Evolutionary conservation across 768 basidiomycete species (phyloP).

Genomic region (Leucocoprinus birnbaumii): DNA sequence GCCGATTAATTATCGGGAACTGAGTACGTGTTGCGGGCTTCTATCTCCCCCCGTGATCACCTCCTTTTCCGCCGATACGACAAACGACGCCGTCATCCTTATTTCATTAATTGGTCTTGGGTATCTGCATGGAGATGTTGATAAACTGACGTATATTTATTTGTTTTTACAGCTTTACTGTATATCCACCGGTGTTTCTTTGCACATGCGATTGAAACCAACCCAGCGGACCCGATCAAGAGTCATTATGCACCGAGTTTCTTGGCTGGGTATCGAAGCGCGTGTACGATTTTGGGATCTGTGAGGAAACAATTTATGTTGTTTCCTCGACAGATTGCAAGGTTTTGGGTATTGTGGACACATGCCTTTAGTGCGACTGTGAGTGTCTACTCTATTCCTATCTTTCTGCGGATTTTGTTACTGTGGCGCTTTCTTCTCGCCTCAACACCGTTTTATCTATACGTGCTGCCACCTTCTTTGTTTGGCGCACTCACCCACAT

Average conservation of each 20-base stretch:
- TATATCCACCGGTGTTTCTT: slow-evolving; percentile 79
- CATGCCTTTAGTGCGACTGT: slow-evolving; percentile 68
- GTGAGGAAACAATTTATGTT: slow-evolving; percentile 45
- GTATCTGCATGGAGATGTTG: neutral
- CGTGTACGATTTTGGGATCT: slow-evolving; percentile 52
- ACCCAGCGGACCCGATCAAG: slow-evolving; percentile 65
- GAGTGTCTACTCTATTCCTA: slow-evolving; percentile 18
- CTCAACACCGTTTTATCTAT: too few relatives aligned
- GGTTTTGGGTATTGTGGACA: slow-evolving; percentile 75
- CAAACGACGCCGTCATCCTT: too few relatives aligned
- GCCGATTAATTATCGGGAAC: slow-evolving; percentile 70
- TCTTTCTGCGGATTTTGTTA: neutral
- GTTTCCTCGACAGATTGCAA: slow-evolving; percentile 56
- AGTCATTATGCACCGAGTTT: slow-evolving; percentile 67
- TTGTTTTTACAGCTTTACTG: slow-evolving; percentile 46
- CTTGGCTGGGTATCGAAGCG: slow-evolving; percentile 65
- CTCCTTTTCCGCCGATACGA: too few relatives aligned
- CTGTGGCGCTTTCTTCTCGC: neutral
- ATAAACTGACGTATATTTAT: neutral
- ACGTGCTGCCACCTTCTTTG: too few relatives aligned
- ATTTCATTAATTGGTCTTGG: neutral
- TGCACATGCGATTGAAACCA: slow-evolving; percentile 65
- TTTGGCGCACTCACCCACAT: too few relatives aligned
- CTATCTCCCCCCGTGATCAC: too few relatives aligned
- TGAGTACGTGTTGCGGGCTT: too few relatives aligned